Conservation (phyloP, 306 rosid species). For the Alnus glutinosa region DNA sequence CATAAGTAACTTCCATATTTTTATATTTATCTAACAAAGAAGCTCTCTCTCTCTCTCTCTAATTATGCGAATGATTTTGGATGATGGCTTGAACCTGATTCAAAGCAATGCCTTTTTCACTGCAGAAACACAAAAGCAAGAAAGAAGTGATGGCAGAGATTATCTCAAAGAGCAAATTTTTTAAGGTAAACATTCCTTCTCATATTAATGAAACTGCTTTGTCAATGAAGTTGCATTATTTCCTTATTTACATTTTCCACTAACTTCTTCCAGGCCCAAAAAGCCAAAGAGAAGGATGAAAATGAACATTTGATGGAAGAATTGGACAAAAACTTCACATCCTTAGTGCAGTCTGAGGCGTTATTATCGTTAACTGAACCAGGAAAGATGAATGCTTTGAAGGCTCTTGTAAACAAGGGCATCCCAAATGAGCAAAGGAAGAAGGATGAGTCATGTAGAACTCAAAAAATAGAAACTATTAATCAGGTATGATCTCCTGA, state of each 20-base stretch:
- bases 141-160: conserved; percentile 87
- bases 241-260: conserved; percentile 17
- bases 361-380: conserved; percentile 61
- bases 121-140: conserved; percentile 80
- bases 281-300: conserved; percentile 85
- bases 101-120: conserved; percentile 19
- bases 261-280: conserved; percentile 68
- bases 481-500: conserved; percentile 49
- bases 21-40: conserved; percentile 8
- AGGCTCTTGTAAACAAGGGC: conserved; percentile 56
- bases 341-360: conserved; percentile 58
- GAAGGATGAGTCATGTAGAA: conserved; percentile 42
- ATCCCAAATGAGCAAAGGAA: conserved; percentile 44
- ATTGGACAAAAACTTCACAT: conserved; percentile 64
- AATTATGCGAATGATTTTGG: neutral
- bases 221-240: neutral
- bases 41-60: conserved; percentile 16
- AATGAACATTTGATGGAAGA: conserved; percentile 70
- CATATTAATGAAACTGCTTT: conserved; percentile 1
- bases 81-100: conserved; percentile 28
- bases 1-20: neutral
- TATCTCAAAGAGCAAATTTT: conserved; percentile 75
- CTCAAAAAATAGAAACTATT: conserved; percentile 29
- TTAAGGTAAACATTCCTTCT: conserved; percentile 52
- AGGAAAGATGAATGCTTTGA: conserved; percentile 67